Evolutionary conservation across 2,329 filamentous ascomycete species (phyloP).

Genomic region (Aspergillus sergii): DNA sequence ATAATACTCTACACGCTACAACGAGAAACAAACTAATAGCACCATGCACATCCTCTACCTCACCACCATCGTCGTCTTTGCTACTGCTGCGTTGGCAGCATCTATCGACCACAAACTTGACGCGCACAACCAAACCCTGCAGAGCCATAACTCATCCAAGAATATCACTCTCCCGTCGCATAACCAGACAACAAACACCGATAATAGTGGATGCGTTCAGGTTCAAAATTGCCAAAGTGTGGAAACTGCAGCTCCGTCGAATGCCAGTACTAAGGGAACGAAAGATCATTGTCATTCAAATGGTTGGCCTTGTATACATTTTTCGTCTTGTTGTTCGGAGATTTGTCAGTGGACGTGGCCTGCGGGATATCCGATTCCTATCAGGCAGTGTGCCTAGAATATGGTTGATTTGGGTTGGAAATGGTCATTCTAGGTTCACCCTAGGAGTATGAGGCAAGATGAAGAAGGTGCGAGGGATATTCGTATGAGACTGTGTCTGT

Average conservation of each 20-base stretch:
- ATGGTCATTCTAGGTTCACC: not conserved
- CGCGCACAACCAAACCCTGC: not conserved
- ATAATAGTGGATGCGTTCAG: not conserved
- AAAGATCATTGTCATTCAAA: not conserved
- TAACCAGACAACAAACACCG: not conserved
- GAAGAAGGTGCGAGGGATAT: not conserved
- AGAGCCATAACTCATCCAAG: not conserved
- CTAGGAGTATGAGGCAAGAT: not conserved
- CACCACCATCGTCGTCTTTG: not conserved
- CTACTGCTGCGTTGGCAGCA: not conserved
- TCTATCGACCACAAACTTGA: not conserved
- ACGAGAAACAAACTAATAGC: not conserved
- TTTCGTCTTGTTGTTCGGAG: not conserved
- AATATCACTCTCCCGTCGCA: not conserved
- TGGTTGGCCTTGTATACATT: not conserved
- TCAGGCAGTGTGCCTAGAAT: not conserved
- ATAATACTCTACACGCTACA: not conserved
- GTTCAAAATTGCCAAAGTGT: not conserved
- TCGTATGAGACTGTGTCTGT: not conserved
- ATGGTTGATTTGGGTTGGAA: not conserved
- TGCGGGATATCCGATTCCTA: constrained; percentile 2
- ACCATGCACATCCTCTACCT: not conserved
- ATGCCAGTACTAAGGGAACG: not conserved
- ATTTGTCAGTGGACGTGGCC: constrained; percentile 1
- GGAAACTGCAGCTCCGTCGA: not conserved